Percentiles rank a stretch among this genome's conserved stretches.
These are phyloP conservation scores for Claviceps pusilla DNA, from an alignment of 2,329 filamentous ascomycete genomes.

Conservation along the genomic window DNA sequence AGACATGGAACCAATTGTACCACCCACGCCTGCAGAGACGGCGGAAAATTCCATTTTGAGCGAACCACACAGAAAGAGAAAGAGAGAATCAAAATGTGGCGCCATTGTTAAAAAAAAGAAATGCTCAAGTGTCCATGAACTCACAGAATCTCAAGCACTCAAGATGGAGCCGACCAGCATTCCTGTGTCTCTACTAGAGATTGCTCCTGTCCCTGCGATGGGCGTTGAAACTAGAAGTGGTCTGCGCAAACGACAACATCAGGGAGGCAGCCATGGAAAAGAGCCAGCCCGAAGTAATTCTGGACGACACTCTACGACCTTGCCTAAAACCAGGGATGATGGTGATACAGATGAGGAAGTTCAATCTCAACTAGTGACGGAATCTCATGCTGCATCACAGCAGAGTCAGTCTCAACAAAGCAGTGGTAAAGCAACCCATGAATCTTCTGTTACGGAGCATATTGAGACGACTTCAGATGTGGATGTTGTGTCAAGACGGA, in stretches of 20 bases:
- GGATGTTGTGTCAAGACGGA: neutral
- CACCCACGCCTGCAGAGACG: constrained; percentile 11
- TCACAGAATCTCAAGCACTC: neutral
- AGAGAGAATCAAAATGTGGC: constrained; percentile 13
- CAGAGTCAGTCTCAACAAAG: constrained; percentile 15
- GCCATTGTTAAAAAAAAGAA: constrained; percentile 17
- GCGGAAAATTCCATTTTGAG: neutral
- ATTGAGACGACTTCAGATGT: neutral
- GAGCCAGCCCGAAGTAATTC: neutral
- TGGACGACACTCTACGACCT: constrained; percentile 4
- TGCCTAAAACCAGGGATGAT: constrained; percentile 9
- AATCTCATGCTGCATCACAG: constrained; percentile 25
- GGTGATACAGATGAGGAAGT: constrained; percentile 27
- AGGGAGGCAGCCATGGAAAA: neutral
- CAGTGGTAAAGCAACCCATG: neutral
- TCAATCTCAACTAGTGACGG: constrained; percentile 25
- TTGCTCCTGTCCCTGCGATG: neutral
- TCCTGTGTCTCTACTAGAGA: neutral
- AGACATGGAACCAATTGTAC: constrained; percentile 9
- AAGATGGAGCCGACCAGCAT: neutral
- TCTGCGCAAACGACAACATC: constrained; percentile 8
- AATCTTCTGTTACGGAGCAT: neutral
- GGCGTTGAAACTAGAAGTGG: constrained; percentile 10
- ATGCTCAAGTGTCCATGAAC: constrained; percentile 10
- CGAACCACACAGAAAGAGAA: constrained; percentile 10